Conservation (phyloP, 306 rosid species). For the Alnus glutinosa region DNA sequence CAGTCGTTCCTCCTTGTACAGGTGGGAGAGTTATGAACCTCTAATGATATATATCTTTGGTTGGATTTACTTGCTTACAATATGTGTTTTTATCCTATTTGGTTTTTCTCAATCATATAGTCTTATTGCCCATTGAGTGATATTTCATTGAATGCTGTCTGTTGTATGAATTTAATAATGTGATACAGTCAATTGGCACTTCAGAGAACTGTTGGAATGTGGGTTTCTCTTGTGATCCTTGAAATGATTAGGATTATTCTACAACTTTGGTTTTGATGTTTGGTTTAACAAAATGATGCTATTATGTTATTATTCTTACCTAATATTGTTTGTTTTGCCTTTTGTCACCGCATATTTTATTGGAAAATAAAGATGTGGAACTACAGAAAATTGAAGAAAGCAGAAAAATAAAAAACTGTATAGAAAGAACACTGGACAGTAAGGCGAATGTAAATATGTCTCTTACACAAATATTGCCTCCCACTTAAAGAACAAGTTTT, state of each 20-base stretch:
- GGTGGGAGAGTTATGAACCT: constrained; percentile 46
- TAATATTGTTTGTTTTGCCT: too few relatives aligned
- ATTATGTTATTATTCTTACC: too few relatives aligned
- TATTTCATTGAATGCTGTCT: not conserved
- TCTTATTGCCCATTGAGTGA: not conserved
- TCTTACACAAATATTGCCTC: too few relatives aligned
- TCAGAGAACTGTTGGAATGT: not conserved
- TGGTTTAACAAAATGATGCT: not conserved
- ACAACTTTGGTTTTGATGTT: not conserved
- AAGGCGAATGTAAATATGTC: too few relatives aligned
- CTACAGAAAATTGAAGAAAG: too few relatives aligned
- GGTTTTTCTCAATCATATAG: not conserved
- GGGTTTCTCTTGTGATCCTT: not conserved
- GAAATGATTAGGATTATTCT: not conserved
- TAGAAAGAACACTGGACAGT: too few relatives aligned
- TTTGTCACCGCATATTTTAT: too few relatives aligned
- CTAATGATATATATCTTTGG: constrained; percentile 3
- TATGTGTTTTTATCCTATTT: not conserved
- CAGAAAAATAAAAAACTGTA: too few relatives aligned
- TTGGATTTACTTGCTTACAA: not conserved
- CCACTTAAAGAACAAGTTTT: too few relatives aligned
- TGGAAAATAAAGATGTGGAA: too few relatives aligned
- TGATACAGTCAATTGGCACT: not conserved
- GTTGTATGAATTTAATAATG: not conserved
- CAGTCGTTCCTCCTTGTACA: constrained; percentile 82